Base-by-base conservation (phyloP, 805 yeast species). In the Kodamaea neixiangensis region DNA sequence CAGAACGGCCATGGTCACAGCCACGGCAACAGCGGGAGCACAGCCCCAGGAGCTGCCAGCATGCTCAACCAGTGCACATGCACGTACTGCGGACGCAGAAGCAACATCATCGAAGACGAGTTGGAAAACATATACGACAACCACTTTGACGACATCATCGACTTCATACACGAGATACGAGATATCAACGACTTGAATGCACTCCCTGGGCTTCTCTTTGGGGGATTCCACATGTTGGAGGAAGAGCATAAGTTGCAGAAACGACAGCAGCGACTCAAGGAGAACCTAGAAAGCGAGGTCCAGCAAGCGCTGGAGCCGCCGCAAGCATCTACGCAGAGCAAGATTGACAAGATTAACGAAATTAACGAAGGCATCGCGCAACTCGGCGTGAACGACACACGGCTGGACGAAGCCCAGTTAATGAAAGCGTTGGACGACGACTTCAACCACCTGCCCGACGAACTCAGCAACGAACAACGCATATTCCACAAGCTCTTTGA, bases 61-160 rank as follows among this genome's bases (percentile, higher is more conserved):
- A 49, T 33, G 44, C 47, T 43, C 20, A 43, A 53, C 25, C 56
- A 57, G 37, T 91, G 97, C 64, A 77, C 81, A 51, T 92, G 97
- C 64, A 72, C 83, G 3, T 82, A 82, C 15, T 92, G 97, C 69
- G 93, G 92, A 1, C 79, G 88, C 43, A 85, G 87, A 57, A 82
- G 85, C 59, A 67, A 73, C 46, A 82, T 89, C 13, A 79, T 89
- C 55, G 94, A 87, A 61, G 83, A 81, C 57, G 96, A 89, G 63
- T 76, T 91, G 60, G 90, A 85, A 58, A 80, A 79, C 49, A 78
- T 89, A 5, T 89, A 87, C 62, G 86, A 86, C 54, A 81, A 82
- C 14, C 83, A 85, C 59, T 85, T 83, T 54, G 83, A 80, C 35
- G 81, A 62, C 47, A 71, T 63, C 49, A 68, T 54, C n/a, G 71